Conservation (phyloP, 2,329 filamentous ascomycete genomes). For the Cercospora zeina region DNA sequence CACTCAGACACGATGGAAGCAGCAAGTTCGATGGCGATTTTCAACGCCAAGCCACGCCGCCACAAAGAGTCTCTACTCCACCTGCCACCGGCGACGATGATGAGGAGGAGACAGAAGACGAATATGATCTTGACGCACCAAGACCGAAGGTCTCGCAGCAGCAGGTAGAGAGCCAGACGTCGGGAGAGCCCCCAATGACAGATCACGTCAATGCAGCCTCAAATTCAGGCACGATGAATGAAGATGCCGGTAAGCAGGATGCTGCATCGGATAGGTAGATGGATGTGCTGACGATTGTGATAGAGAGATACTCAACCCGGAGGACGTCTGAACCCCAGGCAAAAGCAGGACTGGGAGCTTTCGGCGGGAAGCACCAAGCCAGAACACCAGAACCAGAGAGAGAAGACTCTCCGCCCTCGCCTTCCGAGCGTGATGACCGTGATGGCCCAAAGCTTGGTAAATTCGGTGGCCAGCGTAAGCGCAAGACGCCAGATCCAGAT, state of each 20-base stretch:
- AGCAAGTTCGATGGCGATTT: constrained; percentile 29
- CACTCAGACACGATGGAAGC: background rate
- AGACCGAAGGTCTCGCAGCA: constrained; percentile 11
- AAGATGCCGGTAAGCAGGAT: background rate
- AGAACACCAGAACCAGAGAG: background rate
- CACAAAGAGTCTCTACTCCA: background rate
- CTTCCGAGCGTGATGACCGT: background rate
- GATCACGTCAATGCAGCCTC: background rate
- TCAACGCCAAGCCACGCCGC: constrained; percentile 30
- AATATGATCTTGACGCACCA: constrained; percentile 43
- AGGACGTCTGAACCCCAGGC: background rate
- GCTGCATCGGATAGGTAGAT: background rate
- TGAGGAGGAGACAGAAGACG: constrained; percentile 45
- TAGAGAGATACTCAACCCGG: background rate
- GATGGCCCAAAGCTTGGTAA: constrained; percentile 8
- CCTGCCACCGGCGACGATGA: background rate
- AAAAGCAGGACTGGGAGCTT: constrained; percentile 6
- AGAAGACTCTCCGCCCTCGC: background rate
- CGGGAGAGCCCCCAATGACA: background rate
- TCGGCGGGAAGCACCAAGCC: constrained; percentile 3
- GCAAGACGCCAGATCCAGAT: background rate
- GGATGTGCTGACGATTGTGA: background rate
- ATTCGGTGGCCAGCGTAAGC: constrained; percentile 16
- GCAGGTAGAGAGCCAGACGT: background rate
- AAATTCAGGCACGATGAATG: background rate